These are phyloP conservation scores for Ophiosphaerella herpotricha DNA, from an alignment of 2,329 filamentous ascomycete species.

Conservation along the genomic window DNA sequence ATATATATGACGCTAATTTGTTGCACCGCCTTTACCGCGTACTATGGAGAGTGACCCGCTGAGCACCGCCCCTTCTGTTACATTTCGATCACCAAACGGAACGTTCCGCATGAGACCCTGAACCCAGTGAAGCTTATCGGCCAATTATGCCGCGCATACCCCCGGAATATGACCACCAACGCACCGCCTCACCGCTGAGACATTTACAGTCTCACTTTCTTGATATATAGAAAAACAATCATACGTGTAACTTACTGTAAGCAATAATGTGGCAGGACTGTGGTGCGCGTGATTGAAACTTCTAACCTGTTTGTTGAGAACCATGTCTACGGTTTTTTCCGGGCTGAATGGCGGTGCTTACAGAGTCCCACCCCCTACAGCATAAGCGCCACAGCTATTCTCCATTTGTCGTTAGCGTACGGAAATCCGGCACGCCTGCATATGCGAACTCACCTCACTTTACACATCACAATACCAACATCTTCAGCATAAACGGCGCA, in stretches of 20 bases:
- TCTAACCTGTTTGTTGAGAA: background rate
- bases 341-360: slow-evolving; percentile 8
- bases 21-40: no score
- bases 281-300: background rate
- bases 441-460: slow-evolving; percentile 9
- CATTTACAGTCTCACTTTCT: background rate
- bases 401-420: slow-evolving; percentile 1
- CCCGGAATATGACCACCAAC: slow-evolving; percentile 1
- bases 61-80: background rate
- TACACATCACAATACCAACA: background rate
- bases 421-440: slow-evolving; percentile 20
- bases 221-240: background rate
- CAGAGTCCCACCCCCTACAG: background rate
- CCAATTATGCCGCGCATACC: slow-evolving; percentile 1
- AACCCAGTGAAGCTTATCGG: background rate
- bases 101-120: background rate
- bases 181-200: background rate
- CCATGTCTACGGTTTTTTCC: background rate
- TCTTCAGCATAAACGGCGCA: background rate
- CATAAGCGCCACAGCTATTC: slow-evolving; percentile 16
- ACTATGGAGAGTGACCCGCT: no score
- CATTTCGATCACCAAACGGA: background rate
- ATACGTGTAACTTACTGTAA: background rate
- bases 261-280: background rate
- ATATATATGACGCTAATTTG: no score